Evolutionary conservation across 2,329 filamentous ascomycete species (phyloP), one percentile per base, ranked within the genome.

Genomic region (Trichophyton mentagrophytes): DNA sequence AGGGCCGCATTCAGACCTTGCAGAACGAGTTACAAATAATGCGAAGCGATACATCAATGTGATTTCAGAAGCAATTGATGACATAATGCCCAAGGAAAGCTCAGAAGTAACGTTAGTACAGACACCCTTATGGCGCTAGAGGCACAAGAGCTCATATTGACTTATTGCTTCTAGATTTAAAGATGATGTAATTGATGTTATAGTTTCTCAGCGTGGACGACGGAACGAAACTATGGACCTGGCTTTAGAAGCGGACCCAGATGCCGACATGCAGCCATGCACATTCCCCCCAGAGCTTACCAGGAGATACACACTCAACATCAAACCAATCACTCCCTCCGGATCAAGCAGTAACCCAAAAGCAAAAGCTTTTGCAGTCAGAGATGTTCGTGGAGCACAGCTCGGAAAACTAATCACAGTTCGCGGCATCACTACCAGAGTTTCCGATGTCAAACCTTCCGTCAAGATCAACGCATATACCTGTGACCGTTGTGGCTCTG

Each of bases 391-490:
- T 47, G 93, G 92, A 67, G 91, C 96, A 68, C 89, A 99, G 72
- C 82, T 99, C 1, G 93, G 93, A 56, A 85, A 89, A 68, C 82
- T 99, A 64, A 97, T 99, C 72, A 97, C 93, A 3, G 83, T 99
- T 57, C 86, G 93, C 61, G 92, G 91, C 65, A 99, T 99, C 65
- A 86, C 91, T 1, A 99, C 93, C 1, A 83, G 93, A 70, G 93
- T 97, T 1, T 96, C 93, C 1, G 93, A 99, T 70, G 93, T 99
- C 68, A 99, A 99, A 79, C 93, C 93, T 42, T 85, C 93, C 9
- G 89, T 97, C n/a, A 88, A 92, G 71, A 95, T 99, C 70, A 96
- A 95, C 73, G 93, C 93, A 42, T 99, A 99, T 75, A 93, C 91
- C 59, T 99, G 93, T 76, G 93, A 99, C 74, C 86, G 90, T 64